Evolutionary conservation across 192 early-diverging fungal species (phyloP).

Genomic region (Backusella luteola): DNA sequence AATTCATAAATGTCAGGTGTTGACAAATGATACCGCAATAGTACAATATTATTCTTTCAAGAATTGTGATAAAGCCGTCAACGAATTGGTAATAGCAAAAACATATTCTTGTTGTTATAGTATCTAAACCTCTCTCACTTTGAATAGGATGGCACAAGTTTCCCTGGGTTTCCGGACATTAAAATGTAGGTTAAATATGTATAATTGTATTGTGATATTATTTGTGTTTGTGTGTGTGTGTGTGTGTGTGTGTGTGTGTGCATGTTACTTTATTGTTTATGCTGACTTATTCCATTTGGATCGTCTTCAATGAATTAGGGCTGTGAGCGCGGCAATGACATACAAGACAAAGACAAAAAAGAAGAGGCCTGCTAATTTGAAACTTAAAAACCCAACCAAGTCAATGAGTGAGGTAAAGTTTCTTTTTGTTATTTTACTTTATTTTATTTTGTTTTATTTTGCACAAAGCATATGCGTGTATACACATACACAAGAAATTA

Average conservation of each 20-base stretch:
- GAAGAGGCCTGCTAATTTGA: neutral
- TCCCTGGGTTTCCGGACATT: neutral
- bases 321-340: neutral
- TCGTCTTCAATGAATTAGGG: neutral
- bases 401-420: constrained; percentile 5
- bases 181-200: neutral
- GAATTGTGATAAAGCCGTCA: neutral
- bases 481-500: constrained; percentile 1
- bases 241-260: neutral
- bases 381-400: neutral
- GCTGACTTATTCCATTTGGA: neutral
- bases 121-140: neutral
- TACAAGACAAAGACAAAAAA: neutral
- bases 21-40: neutral
- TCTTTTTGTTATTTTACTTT: neutral
- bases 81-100: neutral
- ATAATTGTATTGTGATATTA: neutral
- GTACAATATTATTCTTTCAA: constrained; percentile 11
- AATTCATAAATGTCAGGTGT: constrained; percentile 4
- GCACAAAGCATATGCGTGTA: constrained; percentile 1
- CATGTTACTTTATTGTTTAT: neutral
- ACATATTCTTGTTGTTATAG: neutral
- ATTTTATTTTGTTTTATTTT: neutral
- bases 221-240: neutral
- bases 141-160: neutral